A percentile compares a stretch with the other conserved stretches of the same genome.
These are phyloP conservation scores for Botrytis cinerea DNA, from an alignment of 2,329 filamentous ascomycete species.

Conservation along the genomic window DNA sequence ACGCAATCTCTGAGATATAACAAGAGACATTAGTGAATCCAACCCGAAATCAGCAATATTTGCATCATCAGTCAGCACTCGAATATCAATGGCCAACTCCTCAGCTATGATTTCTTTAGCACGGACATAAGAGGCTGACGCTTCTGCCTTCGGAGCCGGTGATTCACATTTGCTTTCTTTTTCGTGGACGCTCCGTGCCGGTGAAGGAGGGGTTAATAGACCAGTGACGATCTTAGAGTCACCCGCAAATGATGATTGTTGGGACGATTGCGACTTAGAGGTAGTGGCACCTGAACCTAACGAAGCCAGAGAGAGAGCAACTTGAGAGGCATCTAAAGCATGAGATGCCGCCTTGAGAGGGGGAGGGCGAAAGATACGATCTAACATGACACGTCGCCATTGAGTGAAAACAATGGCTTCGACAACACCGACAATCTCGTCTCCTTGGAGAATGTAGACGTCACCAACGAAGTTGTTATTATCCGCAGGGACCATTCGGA, in stretches of 20 bases:
- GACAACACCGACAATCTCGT: constrained; percentile 41
- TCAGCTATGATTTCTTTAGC: not conserved
- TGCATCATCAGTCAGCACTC: constrained; percentile 52
- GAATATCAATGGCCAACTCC: constrained; percentile 50
- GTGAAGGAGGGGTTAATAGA: not conserved
- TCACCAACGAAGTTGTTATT: constrained; percentile 46
- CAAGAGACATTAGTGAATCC: not conserved
- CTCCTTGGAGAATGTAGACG: constrained; percentile 43
- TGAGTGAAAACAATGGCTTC: constrained; percentile 32
- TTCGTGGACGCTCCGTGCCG: not conserved
- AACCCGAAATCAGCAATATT: constrained; percentile 37
- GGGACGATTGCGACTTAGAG: not conserved
- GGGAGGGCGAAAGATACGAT: not conserved
- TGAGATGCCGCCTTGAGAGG: not conserved
- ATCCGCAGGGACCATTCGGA: constrained; percentile 44
- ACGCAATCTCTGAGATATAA: constrained; percentile 50
- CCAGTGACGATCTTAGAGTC: not conserved
- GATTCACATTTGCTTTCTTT: not conserved
- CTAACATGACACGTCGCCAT: not conserved
- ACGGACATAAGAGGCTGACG: not conserved
- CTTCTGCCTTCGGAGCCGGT: not conserved
- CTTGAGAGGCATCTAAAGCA: not conserved
- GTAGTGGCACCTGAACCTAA: not conserved
- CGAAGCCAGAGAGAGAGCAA: not conserved
- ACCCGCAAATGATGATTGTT: not conserved